Evolutionary conservation across 2,329 filamentous ascomycete species (phyloP).

Genomic region (Aureobasidium pullulans): DNA sequence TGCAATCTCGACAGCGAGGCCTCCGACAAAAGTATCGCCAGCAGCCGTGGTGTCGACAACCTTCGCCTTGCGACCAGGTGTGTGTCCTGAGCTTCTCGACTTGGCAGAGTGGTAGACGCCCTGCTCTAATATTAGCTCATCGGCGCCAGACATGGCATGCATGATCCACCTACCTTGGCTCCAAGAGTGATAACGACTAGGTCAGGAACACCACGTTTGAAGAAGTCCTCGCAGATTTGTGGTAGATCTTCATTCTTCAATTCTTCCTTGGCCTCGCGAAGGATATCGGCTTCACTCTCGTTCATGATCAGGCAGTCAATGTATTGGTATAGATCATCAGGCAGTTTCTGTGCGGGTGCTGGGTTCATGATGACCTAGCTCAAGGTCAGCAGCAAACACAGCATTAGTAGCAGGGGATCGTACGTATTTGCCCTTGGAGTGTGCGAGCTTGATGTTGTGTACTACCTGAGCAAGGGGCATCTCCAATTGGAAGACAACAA

Average conservation of each 20-base stretch:
- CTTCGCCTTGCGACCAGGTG: constrained; percentile 56
- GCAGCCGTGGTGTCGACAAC: constrained; percentile 93
- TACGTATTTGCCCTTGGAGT: constrained; percentile 24
- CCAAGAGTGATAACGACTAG: constrained; percentile 83
- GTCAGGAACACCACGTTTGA: constrained; percentile 62
- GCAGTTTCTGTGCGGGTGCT: constrained; percentile 62
- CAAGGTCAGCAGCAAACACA: not conserved
- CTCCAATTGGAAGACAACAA: constrained; percentile 42
- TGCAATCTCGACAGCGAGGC: constrained; percentile 70
- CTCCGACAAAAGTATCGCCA: constrained; percentile 89
- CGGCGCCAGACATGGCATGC: too few relatives aligned
- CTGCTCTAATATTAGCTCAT: constrained; percentile 20
- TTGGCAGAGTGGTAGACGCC: constrained; percentile 24
- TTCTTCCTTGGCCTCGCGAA: constrained; percentile 44
- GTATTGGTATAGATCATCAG: constrained; percentile 55
- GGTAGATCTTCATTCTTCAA: constrained; percentile 22
- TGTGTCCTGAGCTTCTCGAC: constrained; percentile 21
- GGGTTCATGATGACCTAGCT: constrained; percentile 69
- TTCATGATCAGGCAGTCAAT: constrained; percentile 81
- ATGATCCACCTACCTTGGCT: constrained; percentile 47
- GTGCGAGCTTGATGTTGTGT: constrained; percentile 26
- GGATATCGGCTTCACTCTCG: constrained; percentile 75
- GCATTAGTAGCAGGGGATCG: not conserved
- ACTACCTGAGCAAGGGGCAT: constrained; percentile 36
- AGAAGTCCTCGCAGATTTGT: constrained; percentile 44